Evolutionary conservation across 352 stramenopile species (phyloP).

Genomic region (Phytopythium delawarense): DNA sequence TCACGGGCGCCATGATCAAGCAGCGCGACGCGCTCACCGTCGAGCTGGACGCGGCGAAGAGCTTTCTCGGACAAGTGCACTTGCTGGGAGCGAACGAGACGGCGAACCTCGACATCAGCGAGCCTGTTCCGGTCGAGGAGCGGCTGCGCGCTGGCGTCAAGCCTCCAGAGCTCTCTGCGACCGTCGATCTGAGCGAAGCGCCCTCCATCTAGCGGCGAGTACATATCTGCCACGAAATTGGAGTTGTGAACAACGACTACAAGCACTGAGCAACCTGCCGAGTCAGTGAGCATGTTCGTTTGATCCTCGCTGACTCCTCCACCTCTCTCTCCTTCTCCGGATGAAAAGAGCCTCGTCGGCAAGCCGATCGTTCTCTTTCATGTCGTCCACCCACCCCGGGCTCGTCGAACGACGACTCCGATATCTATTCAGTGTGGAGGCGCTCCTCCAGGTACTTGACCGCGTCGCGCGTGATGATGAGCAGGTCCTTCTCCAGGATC

Average conservation of each 20-base stretch:
- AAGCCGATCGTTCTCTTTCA: not conserved
- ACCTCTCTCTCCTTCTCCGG: not conserved
- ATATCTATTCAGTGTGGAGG: constrained; percentile 73
- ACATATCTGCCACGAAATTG: not conserved
- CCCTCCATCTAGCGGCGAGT: constrained; percentile 37
- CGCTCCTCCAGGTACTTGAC: constrained; percentile 88
- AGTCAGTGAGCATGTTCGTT: constrained; percentile 1
- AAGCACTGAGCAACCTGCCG: not conserved
- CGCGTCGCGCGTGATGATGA: constrained; percentile 81
- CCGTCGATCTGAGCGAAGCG: constrained; percentile 42
- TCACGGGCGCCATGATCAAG: constrained; percentile 63
- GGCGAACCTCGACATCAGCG: constrained; percentile 38
- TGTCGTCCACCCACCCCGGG: not conserved
- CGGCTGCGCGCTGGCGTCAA: constrained; percentile 59
- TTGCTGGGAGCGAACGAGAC: constrained; percentile 32
- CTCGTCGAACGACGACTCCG: not conserved
- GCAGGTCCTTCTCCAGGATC: constrained; percentile 86
- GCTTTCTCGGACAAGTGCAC: constrained; percentile 71
- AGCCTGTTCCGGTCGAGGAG: constrained; percentile 57
- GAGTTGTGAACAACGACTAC: no score
- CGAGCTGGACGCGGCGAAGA: constrained; percentile 65
- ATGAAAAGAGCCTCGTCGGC: not conserved
- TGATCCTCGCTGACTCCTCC: not conserved
- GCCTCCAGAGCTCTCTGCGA: constrained; percentile 30
- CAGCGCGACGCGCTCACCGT: constrained; percentile 60